Base-by-base conservation (phyloP, 768 basidiomycete species). In the Multifurca ochricompacta region DNA sequence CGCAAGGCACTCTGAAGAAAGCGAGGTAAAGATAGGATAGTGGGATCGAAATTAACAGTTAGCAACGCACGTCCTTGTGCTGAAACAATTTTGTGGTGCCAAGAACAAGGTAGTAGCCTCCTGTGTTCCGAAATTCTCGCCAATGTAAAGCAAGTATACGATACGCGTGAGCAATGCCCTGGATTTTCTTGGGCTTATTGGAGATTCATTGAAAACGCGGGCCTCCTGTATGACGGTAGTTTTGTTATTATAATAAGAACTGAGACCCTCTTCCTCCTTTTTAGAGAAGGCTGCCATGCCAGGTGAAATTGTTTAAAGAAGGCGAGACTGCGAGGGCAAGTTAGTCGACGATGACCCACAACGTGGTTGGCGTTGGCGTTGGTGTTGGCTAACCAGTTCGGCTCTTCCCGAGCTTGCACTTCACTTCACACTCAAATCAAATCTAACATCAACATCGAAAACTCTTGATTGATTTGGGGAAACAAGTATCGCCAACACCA, bases 21-120 rank as follows among this genome's bases (percentile, higher is more conserved):
- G 52, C 43, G 23, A 4, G 31, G 43, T 56, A 14, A 40, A 34
- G 43, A 45, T 21, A 14, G 30, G 30, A 41, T 32, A 32, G 3
- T 36, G 5, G 16, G 10, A 25, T 16, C 39, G 2, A 18, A 18
- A 44, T 14, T 41, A 9, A 18, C 39, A 32, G 40, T 11, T 23
- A 7, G 19, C 10, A 21, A 78, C 95, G 73, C 67, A 97, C 95
- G 74, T 99, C 96, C 70, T 98, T 99, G 71, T 99, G 89, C 72
- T 98, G 96, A 72, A 99, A 99, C 54, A 99, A 71, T 73, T 99
- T 99, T 2, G 96, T 97, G 0, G 94, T 95, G 40, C 96, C 95
- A 71, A 99, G 81, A 99, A 99, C 60, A 99, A 73, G 7, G 87
- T 91, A 11, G 96, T 99, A 1, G 95, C 94, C 71, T 99, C 96